Evolutionary conservation across 352 stramenopile genomes (phyloP), one percentile per base, ranked within the genome.

Genomic region (Phytophthora ramorum): DNA sequence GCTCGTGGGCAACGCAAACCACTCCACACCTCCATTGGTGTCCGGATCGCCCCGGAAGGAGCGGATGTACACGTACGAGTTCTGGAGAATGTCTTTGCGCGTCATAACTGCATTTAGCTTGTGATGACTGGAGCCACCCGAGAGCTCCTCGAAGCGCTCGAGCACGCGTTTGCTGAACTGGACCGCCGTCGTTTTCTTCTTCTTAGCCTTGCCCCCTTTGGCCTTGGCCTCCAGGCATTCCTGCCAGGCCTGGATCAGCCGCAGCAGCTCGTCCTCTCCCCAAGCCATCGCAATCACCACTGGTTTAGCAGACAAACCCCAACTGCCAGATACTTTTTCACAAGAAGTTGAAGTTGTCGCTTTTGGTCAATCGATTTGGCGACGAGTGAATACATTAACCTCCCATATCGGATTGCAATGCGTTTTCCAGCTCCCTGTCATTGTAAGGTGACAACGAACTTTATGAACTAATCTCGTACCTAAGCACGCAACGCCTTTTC

Each of bases 311-410:
- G 12, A 7, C 14, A 67, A 45, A 28, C 8, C 12, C 26, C 48
- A 71, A 66, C 48, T 71, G 41, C 19, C 9, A n/a, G 40, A 54
- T 56, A 32, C 20, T 56, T 44, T 57, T 37, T 35, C 17, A 13
- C 17, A 58, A 35, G 22, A 49, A 7, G 51, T 59, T 59, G 51
- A 59, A 59, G 51, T 58, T 49, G 51, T 58, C 51, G 13, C 7
- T 2, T 48, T 30, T 58, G 49, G 51, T 61, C 41, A 93, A 93
- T 61, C 30, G 17, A 54, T 54, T 54, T 17, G 7, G 4, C 4
- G 16, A 22, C 19, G 26, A 14, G 17, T 32, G 20, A 57, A 13
- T 19, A 20, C n/a, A 55, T 55, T 19, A 26, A 44, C 38, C 38
- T 45, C n/a, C 12, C 5, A 45, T 45, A 45, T 45, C 14, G 35